Conservation (phyloP, 164 flowering plant species). For the Litsea cubeba region DNA sequence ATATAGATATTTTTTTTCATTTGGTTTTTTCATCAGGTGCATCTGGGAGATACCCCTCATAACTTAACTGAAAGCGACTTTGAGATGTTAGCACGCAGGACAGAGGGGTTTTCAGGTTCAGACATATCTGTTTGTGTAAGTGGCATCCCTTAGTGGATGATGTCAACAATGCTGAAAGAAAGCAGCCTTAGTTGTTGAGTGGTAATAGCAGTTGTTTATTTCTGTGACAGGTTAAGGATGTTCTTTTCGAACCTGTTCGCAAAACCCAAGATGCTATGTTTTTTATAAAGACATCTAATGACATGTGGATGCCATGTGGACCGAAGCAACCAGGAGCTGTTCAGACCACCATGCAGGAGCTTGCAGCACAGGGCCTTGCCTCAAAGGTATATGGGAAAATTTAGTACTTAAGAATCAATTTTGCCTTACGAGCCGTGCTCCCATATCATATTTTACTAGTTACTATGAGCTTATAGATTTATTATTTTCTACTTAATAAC, state of each 20-base stretch:
- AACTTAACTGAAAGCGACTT: constrained; percentile 87
- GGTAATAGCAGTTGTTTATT: background rate
- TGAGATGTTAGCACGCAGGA: constrained; percentile 69
- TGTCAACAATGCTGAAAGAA: background rate
- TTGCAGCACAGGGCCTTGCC: constrained; percentile 81
- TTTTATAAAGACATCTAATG: constrained; percentile 56
- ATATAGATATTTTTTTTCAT: too few relatives aligned
- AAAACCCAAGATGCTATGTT: constrained; percentile 99
- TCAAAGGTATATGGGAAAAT: constrained; percentile 45
- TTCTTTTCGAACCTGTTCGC: constrained; percentile 94
- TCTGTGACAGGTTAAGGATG: constrained; percentile 78
- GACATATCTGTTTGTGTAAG: constrained; percentile 97
- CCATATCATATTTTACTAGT: background rate
- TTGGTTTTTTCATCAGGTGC: constrained; percentile 51
- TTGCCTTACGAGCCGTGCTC: background rate
- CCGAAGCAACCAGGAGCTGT: constrained; percentile 88
- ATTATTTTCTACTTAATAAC: too few relatives aligned
- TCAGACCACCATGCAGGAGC: constrained; percentile 88
- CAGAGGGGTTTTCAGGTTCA: constrained; percentile 97
- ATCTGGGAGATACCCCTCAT: constrained; percentile 96
- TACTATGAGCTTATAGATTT: background rate
- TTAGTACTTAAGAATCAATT: background rate
- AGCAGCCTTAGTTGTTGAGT: background rate
- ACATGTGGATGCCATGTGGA: constrained; percentile 91
- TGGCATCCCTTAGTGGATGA: constrained; percentile 1